Conservation (phyloP, 768 basidiomycete species). For the Suillus fuscotomentosus region DNA sequence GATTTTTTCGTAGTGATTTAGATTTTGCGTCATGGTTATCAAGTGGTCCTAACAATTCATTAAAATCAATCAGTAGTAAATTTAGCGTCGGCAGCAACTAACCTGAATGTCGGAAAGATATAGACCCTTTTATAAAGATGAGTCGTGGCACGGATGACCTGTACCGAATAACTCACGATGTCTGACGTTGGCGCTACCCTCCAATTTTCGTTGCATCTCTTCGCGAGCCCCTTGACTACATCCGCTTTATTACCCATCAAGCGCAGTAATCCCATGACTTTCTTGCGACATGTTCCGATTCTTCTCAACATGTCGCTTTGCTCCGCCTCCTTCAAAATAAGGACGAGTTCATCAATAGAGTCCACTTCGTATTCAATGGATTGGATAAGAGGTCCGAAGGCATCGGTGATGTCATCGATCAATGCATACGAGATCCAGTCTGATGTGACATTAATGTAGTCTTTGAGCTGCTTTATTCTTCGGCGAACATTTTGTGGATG, state of each 20-base stretch:
- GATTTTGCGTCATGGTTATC: constrained; percentile 99
- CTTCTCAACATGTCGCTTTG: constrained; percentile 97
- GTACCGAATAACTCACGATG: constrained; percentile 56
- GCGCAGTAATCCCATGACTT: constrained; percentile 95
- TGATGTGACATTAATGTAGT: constrained; percentile 97
- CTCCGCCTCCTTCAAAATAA: constrained; percentile 72
- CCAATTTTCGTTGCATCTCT: constrained; percentile 99
- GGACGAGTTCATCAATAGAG: constrained; percentile 95
- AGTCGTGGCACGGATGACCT: background rate
- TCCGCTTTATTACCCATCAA: constrained; percentile 99
- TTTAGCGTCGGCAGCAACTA: constrained; percentile 5
- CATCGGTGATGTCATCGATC: constrained; percentile 99
- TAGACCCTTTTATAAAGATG: constrained; percentile 58
- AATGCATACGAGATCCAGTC: constrained; percentile 99
- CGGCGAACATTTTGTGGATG: constrained; percentile 98
- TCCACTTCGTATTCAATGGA: constrained; percentile 99
- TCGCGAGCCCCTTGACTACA: constrained; percentile 97
- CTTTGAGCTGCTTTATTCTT: constrained; percentile 97
- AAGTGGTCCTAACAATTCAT: constrained; percentile 71
- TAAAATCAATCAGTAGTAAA: background rate
- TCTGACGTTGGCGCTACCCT: constrained; percentile 96
- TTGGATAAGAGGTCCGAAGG: constrained; percentile 97
- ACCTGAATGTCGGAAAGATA: constrained; percentile 95
- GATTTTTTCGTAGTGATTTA: constrained; percentile 99
- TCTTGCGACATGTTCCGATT: constrained; percentile 97